phyloP scores from a whole-genome alignment of 345 rosid species.

The Acer negundo region DNA sequence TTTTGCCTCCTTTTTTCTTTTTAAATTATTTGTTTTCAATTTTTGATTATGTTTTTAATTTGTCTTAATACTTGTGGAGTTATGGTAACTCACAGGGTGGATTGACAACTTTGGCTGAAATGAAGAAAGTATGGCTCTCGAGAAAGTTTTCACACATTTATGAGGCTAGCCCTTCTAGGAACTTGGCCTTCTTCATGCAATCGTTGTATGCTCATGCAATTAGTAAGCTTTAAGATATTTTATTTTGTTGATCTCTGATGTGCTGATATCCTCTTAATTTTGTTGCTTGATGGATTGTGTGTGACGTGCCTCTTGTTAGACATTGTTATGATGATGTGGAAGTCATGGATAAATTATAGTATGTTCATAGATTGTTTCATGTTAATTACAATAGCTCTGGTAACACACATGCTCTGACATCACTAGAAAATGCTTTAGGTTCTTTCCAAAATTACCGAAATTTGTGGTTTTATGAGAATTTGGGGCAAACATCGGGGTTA shows the following conservation, averaged over 20 bases:
- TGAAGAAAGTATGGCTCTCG: constrained; percentile 66
- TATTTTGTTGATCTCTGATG: neutral
- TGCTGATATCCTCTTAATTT: neutral
- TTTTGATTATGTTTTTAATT: neutral
- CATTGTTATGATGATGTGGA: neutral
- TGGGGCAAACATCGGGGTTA: too few relatives aligned
- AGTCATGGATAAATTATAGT: neutral
- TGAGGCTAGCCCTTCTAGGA: constrained; percentile 51
- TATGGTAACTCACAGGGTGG: constrained; percentile 36
- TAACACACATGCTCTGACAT: too few relatives aligned
- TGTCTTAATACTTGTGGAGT: neutral
- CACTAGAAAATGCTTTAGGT: too few relatives aligned
- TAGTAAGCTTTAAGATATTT: constrained; percentile 28
- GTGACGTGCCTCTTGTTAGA: neutral
- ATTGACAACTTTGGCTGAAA: constrained; percentile 46
- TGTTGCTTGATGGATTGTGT: neutral
- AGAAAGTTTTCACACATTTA: constrained; percentile 62
- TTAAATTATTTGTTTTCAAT: neutral
- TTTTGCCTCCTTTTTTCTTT: neutral
- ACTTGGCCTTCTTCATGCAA: constrained; percentile 65
- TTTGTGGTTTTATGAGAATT: too few relatives aligned
- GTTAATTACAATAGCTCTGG: too few relatives aligned
- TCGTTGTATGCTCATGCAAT: constrained; percentile 64
- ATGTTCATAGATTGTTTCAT: neutral
- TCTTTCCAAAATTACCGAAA: too few relatives aligned